Base-by-base conservation (phyloP, 441 rosid species). In the Populus hybrid region DNA sequence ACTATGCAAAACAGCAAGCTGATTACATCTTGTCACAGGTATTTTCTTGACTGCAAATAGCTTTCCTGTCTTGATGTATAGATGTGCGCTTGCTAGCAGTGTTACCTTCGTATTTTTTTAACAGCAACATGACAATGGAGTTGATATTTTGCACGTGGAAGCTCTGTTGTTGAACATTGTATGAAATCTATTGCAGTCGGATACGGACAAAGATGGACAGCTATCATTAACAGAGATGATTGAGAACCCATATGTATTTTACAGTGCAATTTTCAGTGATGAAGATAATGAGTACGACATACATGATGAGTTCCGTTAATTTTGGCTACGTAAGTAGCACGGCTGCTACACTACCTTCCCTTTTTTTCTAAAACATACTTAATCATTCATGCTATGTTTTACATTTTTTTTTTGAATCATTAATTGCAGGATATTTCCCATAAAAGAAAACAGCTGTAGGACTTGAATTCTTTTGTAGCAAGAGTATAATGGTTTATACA, bases 1-100 rank as follows among this genome's bases (percentile, higher is more conserved):
- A 90, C 86, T 96, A 96, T 80, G 97, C 99, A 57, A 96, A 94
- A 82, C 96, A 94, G 75, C 98, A 96, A 84, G 94, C 94, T 42
- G 97, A 92, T 84, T 95, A 95, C 87, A 86, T 89, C 69, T 87
- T 95, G 78, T 82, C 92, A 71, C 97, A 94, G 98, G 99, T 92
- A 88, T 77, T 57, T 40, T 36, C 61, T 74, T 78, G 71, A 32
- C 63, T 19, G 35, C 46, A 34, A 34, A 32, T 23, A 10, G 24
- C 42, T 28, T 18, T 70, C 36, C 0, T 42, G 42, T 46, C 12
- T 23, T 6, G 5, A 78, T 75, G 0, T 16, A 19, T 24, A 23
- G 71, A 18, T 61, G 59, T 66, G 11, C 26, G 53, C 32, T 63
- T 38, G 66, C 66, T 21, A 21, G 14, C 66, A 10, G 26, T 61